These are phyloP conservation scores for Vigna mungo DNA, from an alignment of 306 rosid species.

Conservation along the genomic window DNA sequence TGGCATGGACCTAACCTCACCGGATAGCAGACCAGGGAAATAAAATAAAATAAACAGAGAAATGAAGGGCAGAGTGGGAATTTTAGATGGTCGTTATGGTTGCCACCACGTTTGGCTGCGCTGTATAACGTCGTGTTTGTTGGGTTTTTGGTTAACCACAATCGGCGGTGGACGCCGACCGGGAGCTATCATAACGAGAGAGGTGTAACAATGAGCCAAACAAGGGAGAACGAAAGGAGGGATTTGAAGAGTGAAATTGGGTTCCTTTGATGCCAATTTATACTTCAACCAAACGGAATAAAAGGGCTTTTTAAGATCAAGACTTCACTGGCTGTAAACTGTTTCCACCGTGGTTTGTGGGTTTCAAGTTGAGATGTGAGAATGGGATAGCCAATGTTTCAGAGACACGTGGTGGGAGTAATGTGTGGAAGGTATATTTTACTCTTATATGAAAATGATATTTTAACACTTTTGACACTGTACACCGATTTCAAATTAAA, in stretches of 20 bases:
- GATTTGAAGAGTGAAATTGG: neutral
- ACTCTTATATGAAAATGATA: no score
- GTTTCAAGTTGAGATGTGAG: no score
- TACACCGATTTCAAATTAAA: no score
- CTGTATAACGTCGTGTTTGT: neutral
- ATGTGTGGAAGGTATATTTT: neutral
- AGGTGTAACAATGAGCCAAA: constrained; percentile 21
- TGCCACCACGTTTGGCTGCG: neutral
- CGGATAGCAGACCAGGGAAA: neutral
- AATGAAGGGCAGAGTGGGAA: constrained; percentile 9
- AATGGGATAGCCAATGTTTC: neutral
- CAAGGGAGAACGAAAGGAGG: neutral
- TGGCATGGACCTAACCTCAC: constrained; percentile 56
- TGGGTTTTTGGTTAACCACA: constrained; percentile 44
- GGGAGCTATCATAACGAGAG: constrained; percentile 58
- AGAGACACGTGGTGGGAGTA: constrained; percentile 41
- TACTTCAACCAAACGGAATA: constrained; percentile 12
- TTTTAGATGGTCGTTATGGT: neutral
- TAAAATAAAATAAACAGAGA: neutral
- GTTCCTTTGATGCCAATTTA: constrained; percentile 18
- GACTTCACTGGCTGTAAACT: constrained; percentile 7
- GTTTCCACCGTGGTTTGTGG: neutral
- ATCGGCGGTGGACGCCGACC: constrained; percentile 57
- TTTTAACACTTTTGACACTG: no score
- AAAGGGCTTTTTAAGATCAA: neutral